Base-by-base conservation (phyloP, 352 stramenopile species). In the Phytopythium aichiense region DNA sequence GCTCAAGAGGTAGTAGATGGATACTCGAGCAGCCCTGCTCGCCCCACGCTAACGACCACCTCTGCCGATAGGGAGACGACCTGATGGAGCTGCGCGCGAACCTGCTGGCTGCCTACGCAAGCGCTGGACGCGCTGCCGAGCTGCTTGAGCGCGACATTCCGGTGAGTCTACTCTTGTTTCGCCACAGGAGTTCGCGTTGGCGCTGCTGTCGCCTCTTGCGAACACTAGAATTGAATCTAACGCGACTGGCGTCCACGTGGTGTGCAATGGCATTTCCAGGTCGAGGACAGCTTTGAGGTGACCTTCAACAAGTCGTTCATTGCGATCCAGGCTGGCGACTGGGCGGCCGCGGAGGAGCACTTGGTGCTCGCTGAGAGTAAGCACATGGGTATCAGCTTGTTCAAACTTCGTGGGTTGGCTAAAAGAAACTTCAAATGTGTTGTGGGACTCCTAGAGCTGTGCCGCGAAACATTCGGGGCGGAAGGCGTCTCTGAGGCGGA, bases 231-330 rank as follows among this genome's bases (percentile, higher is more conserved):
- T n/a, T 12, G 40, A 46, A 5, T 9, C 40, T 46, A n/a, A 46
- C 40, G 37, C 37, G 37, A 43, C 11, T 43, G 13, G 12, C 18
- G 9, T 43, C 13, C 12, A 43, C 37, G 15, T 43, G 37, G 2
- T 46, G 2, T 7, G 23, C 40, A 7, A 46, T 16, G 35, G 48
- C n/a, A 8, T 7, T 51, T 20, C 4, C 50, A 90, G 84, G 80
- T 77, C 38, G 74, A 92, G 35, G 84, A 89, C 57, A 88, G 74
- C 50, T 92, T 89, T 43, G 85, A 94, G 61, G 68, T 94, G 53
- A 79, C 83, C 13, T 94, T 90, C 62, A 94, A 94, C 70, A 91
- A 91, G 70, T 88, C 85, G 60, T 90, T 94, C 58, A 66, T 88
- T n/a, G 75, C 79, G 9, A 87, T 94, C 33, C 79, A 91, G 42